These are phyloP conservation scores for Alternaria arborescens DNA, from an alignment of 2,329 filamentous ascomycete genomes.

Conservation along the genomic window DNA sequence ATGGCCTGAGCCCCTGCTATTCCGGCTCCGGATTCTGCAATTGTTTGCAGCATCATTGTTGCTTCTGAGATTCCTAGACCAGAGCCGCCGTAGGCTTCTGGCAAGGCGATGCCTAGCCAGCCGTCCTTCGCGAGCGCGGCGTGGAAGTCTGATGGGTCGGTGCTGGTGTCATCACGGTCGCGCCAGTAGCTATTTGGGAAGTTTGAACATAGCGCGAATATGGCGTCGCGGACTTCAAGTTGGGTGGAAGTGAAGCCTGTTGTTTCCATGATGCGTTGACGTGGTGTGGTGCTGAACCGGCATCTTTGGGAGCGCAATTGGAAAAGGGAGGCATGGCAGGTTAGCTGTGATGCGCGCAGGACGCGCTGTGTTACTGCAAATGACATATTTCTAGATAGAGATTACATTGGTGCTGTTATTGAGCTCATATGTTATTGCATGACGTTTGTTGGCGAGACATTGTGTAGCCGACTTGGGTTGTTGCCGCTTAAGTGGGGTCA, in stretches of 20 bases:
- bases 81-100: conserved; percentile 76
- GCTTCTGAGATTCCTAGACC: conserved; percentile 82
- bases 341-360: background rate
- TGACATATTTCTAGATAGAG: background rate
- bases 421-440: background rate
- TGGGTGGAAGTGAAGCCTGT: conserved; percentile 77
- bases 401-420: background rate
- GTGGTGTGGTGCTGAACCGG: conserved; percentile 43
- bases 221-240: conserved; percentile 74
- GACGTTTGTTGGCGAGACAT: background rate
- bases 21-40: conserved; percentile 79
- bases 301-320: background rate
- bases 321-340: background rate
- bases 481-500: background rate
- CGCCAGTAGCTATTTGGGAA: conserved; percentile 81
- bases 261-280: conserved; percentile 70
- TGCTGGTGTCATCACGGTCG: conserved; percentile 72
- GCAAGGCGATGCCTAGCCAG: conserved; percentile 83
- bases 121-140: conserved; percentile 76
- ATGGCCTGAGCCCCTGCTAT: conserved; percentile 73
- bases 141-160: conserved; percentile 79
- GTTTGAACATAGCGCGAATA: conserved; percentile 71
- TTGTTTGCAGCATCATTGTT: conserved; percentile 87
- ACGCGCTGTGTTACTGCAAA: background rate
- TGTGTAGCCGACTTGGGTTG: conserved; percentile 7